Evolutionary conservation across 169 alveolate genomes (phyloP).

Genomic region (Plasmodium knowlesi): DNA sequence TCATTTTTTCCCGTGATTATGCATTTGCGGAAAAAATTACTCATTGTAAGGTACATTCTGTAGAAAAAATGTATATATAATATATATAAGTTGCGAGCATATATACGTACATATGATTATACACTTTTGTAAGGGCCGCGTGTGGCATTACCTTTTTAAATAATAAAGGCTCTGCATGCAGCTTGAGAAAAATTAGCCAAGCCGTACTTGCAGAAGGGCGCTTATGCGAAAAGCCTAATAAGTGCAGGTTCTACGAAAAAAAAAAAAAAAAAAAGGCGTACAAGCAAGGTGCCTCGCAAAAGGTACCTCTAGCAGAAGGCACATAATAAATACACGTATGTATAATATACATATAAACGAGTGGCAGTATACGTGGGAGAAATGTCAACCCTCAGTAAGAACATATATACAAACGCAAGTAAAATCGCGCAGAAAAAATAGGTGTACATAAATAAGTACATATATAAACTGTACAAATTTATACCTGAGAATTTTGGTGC

Average conservation of each 20-base stretch:
- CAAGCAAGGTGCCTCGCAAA: neutral
- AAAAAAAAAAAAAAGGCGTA: constrained; percentile 12
- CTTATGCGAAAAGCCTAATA: constrained; percentile 15
- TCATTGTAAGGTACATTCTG: neutral
- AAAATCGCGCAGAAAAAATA: neutral
- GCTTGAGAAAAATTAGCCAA: neutral
- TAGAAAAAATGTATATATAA: neutral
- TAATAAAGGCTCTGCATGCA: neutral
- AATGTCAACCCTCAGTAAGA: neutral
- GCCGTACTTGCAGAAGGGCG: constrained; percentile 46
- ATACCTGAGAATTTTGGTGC: neutral
- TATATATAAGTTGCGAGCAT: neutral
- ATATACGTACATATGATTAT: neutral
- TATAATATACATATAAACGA: constrained; percentile 6
- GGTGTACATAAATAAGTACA: neutral
- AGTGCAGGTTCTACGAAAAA: constrained; percentile 18
- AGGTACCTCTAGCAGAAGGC: neutral
- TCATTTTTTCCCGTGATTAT: neutral
- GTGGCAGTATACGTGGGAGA: neutral
- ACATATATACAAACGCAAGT: neutral
- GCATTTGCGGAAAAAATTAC: neutral
- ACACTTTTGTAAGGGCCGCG: neutral
- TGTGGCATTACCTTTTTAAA: neutral
- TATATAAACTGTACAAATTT: neutral
- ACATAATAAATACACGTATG: constrained; percentile 17